Evolutionary conservation across 1,139 yeast species (phyloP), one percentile per base, ranked within the genome.

Genomic region (Magnusiomyces clavatus): DNA sequence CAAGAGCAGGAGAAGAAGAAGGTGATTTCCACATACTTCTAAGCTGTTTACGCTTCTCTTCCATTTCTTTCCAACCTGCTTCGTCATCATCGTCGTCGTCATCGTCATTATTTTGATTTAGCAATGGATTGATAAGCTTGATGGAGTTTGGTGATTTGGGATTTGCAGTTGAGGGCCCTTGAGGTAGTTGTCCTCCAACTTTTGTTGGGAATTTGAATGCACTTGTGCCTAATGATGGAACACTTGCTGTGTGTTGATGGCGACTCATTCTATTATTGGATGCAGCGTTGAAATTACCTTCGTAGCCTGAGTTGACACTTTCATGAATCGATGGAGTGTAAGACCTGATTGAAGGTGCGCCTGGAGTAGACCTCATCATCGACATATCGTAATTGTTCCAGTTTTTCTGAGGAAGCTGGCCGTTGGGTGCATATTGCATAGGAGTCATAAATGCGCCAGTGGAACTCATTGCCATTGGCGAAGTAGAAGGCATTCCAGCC

Each of bases 301-400:
- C 37, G n/a, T 43, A 29, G 17, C 37, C 37, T 8, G 45, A 39
- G 19, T 34, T 13, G 17, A 41, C 16, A 13, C 49, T 47, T 10
- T 44, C 45, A 29, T 47, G 20, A 13, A 47, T 35, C 6, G 63
- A 58, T 40, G 56, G 58, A 3, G 62, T 54, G 46, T 57, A 52
- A 2, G 65, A 61, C 11, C 63, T 58, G 20, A 61, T 52, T 1
- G 64, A 60, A 3, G 59, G 56, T 3, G 65, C 61, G 6, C 64
- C 58, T 14, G 46, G 29, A 17, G 19, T 43, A 8, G 46, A 17
- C 12, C 24, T 43, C 17, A 14, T 24, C 41, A 47, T 38, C 4
- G 31, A 24, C 29, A 48, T 20, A 41, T 51, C 54, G 48, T 48
- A 51, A 44, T 44, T 45, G 36, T 51, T 51, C 54, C 54, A 48